These are phyloP conservation scores for Pythium grandisporangium DNA, from an alignment of 352 stramenopile genomes.

Conservation along the genomic window DNA sequence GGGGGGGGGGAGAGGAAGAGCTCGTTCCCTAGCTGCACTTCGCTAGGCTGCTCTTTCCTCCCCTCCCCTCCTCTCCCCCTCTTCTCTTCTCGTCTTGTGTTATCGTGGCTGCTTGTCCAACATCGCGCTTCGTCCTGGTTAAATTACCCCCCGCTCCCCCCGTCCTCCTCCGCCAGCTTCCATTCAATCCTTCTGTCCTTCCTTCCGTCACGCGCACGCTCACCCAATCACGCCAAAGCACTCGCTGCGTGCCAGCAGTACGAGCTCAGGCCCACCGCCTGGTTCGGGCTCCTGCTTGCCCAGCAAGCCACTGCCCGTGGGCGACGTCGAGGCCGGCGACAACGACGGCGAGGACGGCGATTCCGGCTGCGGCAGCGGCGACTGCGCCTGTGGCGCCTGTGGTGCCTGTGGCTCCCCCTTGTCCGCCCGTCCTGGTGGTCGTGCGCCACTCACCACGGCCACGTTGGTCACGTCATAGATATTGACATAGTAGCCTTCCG, in stretches of 20 bases:
- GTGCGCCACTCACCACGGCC: too few species aligned
- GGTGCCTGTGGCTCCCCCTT: too few species aligned
- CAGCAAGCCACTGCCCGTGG: too few species aligned
- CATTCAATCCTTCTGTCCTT: not conserved
- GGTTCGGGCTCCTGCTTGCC: not conserved
- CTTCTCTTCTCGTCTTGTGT: not conserved
- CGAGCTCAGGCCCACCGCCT: conserved; percentile 15
- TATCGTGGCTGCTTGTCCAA: not conserved
- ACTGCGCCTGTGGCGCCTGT: conserved; percentile 4
- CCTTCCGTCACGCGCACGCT: too few species aligned
- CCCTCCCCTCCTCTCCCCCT: not conserved
- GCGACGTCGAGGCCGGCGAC: too few species aligned
- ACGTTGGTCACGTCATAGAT: conserved; percentile 76
- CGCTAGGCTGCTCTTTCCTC: not conserved
- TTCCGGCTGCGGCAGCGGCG: conserved; percentile 8
- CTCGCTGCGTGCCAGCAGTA: conserved; percentile 59
- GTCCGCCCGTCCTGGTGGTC: too few species aligned
- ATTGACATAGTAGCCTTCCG: conserved; percentile 82
- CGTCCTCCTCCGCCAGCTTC: not conserved
- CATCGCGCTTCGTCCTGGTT: not conserved
- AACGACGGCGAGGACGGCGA: too few species aligned
- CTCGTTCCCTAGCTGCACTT: not conserved
- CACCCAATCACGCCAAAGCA: conserved; percentile 55
- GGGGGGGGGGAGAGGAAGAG: too few species aligned
- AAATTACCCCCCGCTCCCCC: not conserved